phyloP scores from a whole-genome alignment of 1,284 basidiomycete genomes.

The Amylostereum areolatum region DNA sequence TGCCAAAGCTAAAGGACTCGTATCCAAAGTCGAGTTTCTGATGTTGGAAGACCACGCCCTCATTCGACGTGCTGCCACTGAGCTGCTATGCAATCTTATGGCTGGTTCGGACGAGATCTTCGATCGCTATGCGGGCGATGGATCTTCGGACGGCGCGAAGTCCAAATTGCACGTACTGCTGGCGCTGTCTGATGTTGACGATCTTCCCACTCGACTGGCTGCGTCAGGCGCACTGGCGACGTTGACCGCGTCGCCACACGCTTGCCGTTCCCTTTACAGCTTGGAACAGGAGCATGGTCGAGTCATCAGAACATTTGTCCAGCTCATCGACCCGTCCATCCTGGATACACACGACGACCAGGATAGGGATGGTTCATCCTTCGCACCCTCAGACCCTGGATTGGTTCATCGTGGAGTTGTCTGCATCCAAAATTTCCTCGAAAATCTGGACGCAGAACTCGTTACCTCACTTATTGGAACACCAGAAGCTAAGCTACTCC shows the following conservation, averaged over 20 bases:
- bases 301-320: conserved; percentile 54
- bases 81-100: conserved; percentile 92
- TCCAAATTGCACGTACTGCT: conserved; percentile 79
- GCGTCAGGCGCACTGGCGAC: conserved; percentile 84
- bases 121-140: conserved; percentile 53
- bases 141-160: conserved; percentile 30
- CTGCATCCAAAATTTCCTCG: conserved; percentile 61
- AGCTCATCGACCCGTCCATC: conserved; percentile 54
- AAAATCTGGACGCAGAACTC: conserved; percentile 31
- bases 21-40: conserved; percentile 72
- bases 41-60: conserved; percentile 81
- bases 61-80: conserved; percentile 81
- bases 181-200: conserved; percentile 80
- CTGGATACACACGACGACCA: conserved; percentile 24
- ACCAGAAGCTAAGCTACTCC: conserved; percentile 43
- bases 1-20: conserved; percentile 51
- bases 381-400: conserved; percentile 41
- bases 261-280: conserved; percentile 54
- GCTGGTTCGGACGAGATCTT: conserved; percentile 73
- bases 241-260: conserved; percentile 57
- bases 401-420: conserved; percentile 73
- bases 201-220: conserved; percentile 76
- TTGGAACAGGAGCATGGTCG: conserved; percentile 58
- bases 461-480: conserved; percentile 40
- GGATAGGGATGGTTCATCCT: conserved; percentile 25